Base-by-base conservation (phyloP, 805 yeast genomes). In the Cyberlindnera xylosilytica region DNA sequence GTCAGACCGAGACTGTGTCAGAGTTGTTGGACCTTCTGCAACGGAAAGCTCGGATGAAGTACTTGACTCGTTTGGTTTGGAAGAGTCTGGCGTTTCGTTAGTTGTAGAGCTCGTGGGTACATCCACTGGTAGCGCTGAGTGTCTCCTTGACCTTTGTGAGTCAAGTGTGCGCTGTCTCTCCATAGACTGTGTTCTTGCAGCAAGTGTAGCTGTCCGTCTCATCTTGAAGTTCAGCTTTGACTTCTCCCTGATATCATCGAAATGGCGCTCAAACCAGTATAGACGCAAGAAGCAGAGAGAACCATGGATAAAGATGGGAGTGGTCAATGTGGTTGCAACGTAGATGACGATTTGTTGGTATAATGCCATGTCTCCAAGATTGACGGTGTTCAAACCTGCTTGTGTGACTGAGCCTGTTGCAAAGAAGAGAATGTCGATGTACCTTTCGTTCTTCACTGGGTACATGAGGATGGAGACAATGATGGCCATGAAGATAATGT, bases 271-370 rank as follows among this genome's bases (percentile, higher is more conserved):
- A 63, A 87, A 93, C 87, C 96, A 86, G 60, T 86, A 87, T 35
- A 93, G 68, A 38, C 99, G 74, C 9, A 90, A 68, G 48, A 87
- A 78, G 8, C 88, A 81, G 27, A 93, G 67, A 1, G 77, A 73
- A 0, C 95, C 79, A 60, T 93, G 95, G 41, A 95, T 87, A 58
- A 83, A 83, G 17, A 93, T 86, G 1, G 98, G 98, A 0, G 96
- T 89, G 4, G 95, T 76, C 17, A 88, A 52, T 49, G 79, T 69
- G 22, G 90, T 65, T 3, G 79, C 46, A 11, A 86, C 50, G 58
- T 82, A 87, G 3, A 91, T 62, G 9, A 75, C 69, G 13, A 89
- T 74, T 58, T 91, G 98, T 62, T 93, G 99, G 65, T 83, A 91
- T 34, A 85, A 60, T 0, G 72, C 64, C 43, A 90, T 51, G 0